Evolutionary conservation across 169 alveolate genomes (phyloP).

Genomic region (Cryptosporidium viatorum): DNA sequence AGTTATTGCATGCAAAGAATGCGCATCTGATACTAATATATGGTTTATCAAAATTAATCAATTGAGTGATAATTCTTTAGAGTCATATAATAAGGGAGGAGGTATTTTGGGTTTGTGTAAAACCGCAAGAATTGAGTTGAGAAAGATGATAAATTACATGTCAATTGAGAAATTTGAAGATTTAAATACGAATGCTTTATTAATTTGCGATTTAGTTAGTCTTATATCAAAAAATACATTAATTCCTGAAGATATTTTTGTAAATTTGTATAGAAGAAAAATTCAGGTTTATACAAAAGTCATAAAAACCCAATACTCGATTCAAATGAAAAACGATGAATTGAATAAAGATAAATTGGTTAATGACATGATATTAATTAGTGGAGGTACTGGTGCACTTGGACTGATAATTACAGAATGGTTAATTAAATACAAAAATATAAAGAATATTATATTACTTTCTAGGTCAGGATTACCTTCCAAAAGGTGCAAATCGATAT

Average conservation of each 20-base stretch:
- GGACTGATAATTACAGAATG: constrained; percentile 80
- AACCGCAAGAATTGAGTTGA: constrained; percentile 52
- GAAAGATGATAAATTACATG: constrained; percentile 21
- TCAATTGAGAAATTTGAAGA: constrained; percentile 6
- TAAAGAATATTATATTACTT: constrained; percentile 18
- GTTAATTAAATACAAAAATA: constrained; percentile 53
- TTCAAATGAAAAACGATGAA: neutral
- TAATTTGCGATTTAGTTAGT: neutral
- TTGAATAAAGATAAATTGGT: neutral
- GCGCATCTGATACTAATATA: neutral
- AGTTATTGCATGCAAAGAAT: neutral
- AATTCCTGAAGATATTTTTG: constrained; percentile 3
- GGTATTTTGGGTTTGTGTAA: constrained; percentile 59
- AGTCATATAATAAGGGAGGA: neutral
- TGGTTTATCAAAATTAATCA: constrained; percentile 41
- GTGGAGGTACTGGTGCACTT: constrained; percentile 81
- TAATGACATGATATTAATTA: constrained; percentile 32
- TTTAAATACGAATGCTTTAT: neutral
- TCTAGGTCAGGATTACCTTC: constrained; percentile 70
- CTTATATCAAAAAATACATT: neutral
- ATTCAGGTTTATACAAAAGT: constrained; percentile 19
- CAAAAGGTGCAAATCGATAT: neutral
- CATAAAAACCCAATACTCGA: neutral
- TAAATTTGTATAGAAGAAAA: neutral
- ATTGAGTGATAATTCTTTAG: neutral